Evolutionary conservation across 345 rosid species (phyloP).

Genomic region (Linum usitatissimum): DNA sequence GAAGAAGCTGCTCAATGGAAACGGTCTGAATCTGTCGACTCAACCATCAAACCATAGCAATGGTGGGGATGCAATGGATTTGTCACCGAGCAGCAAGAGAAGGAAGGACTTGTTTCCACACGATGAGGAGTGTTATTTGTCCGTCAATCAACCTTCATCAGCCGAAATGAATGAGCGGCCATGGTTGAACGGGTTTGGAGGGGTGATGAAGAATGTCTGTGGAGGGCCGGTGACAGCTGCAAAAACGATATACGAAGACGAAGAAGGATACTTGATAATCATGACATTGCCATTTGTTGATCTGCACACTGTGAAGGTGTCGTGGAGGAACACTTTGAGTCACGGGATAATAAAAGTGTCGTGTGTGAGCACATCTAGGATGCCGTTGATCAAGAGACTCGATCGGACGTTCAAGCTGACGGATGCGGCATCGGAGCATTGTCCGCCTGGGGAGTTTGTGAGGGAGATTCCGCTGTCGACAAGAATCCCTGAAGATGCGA

Average conservation of each 20-base stretch:
- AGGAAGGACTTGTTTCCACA: constrained; percentile 70
- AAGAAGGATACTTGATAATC: constrained; percentile 55
- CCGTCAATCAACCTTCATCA: no score
- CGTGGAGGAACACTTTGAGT: constrained; percentile 63
- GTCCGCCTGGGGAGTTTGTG: constrained; percentile 83
- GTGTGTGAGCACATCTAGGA: constrained; percentile 59
- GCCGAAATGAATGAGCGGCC: constrained; percentile 33
- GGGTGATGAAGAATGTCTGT: constrained; percentile 60
- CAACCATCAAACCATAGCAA: constrained; percentile 40
- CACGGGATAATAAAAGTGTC: constrained; percentile 82
- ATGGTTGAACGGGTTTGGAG: constrained; percentile 73
- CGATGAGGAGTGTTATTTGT: constrained; percentile 16
- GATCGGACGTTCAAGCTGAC: constrained; percentile 85
- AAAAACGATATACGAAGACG: constrained; percentile 72
- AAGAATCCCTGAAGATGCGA: constrained; percentile 81
- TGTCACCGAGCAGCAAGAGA: constrained; percentile 63
- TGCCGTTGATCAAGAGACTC: constrained; percentile 65
- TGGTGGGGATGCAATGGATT: constrained; percentile 54
- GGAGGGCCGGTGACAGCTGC: constrained; percentile 81
- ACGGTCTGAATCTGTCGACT: constrained; percentile 69
- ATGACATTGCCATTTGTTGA: constrained; percentile 72
- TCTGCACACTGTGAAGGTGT: constrained; percentile 72
- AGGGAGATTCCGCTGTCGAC: constrained; percentile 64
- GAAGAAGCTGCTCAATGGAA: constrained; percentile 77
- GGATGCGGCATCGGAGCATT: constrained; percentile 84